Evolutionary conservation across 371 early-diverging fungal genomes (phyloP).

Genomic region (Chytridium lagenaria): DNA sequence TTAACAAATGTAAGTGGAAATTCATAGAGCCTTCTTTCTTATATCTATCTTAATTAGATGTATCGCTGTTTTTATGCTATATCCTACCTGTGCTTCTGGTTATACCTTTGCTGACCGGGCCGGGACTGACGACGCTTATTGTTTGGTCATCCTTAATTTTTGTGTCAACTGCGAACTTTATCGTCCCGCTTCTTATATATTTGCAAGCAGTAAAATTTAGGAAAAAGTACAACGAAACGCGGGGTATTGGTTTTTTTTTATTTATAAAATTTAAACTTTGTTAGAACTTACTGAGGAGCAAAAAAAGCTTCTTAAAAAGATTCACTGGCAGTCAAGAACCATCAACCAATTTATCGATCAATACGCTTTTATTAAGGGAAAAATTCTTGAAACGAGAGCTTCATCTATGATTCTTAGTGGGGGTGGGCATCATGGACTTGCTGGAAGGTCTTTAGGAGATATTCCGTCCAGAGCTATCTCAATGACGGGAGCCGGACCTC

Average conservation of each 20-base stretch:
- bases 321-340: constrained; percentile 52
- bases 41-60: constrained; percentile 19
- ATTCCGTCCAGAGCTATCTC: background rate
- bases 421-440: background rate
- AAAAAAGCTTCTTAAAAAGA: constrained; percentile 46
- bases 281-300: constrained; percentile 48
- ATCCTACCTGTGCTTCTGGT: constrained; percentile 74
- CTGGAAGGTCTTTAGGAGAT: background rate
- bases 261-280: background rate
- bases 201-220: constrained; percentile 56
- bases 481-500: background rate
- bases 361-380: constrained; percentile 18
- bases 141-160: constrained; percentile 64
- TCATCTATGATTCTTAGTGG: constrained; percentile 11
- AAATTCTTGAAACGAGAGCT: background rate
- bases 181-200: constrained; percentile 76
- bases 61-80: constrained; percentile 64
- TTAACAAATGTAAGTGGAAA: constrained; percentile 27
- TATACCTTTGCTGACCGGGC: constrained; percentile 60
- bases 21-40: background rate
- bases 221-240: constrained; percentile 44
- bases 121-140: constrained; percentile 50
- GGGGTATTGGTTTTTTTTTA: constrained; percentile 29
- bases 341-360: constrained; percentile 52
- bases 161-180: constrained; percentile 74